A percentile compares a stretch with the other conserved stretches of the same genome.
phyloP scores from a whole-genome alignment of 164 flowering plant genomes.

The Protea cynaroides region DNA sequence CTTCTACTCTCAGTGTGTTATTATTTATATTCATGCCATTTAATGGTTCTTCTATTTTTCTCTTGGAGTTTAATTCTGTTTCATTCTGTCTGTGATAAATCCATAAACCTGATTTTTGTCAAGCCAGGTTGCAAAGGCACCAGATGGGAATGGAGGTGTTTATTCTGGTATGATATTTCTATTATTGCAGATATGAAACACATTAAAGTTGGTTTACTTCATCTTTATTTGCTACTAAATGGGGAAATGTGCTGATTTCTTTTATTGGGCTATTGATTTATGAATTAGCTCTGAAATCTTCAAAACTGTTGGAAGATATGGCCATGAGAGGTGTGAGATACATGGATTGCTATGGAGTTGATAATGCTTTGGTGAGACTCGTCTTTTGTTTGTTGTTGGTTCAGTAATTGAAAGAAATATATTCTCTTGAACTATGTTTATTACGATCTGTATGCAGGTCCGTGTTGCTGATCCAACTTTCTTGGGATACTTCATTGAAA shows the following conservation, averaged over 20 bases:
- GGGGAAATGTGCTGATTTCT: not conserved
- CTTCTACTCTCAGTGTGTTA: too few relatives aligned
- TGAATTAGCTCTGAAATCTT: conserved; percentile 66
- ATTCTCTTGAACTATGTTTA: conserved; percentile 7
- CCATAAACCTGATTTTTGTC: conserved; percentile 6
- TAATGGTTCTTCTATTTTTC: too few relatives aligned
- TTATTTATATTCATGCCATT: too few relatives aligned
- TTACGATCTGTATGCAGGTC: conserved; percentile 48
- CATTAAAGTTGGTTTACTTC: not conserved
- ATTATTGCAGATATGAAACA: not conserved
- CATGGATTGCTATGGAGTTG: conserved; percentile 94
- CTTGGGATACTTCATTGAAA: conserved; percentile 92
- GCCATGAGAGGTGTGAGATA: conserved; percentile 74
- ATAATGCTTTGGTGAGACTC: conserved; percentile 79
- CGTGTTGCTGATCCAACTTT: conserved; percentile 97
- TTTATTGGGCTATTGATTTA: not conserved
- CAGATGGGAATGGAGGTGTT: conserved; percentile 99
- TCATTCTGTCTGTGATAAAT: too few relatives aligned
- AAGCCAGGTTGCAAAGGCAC: conserved; percentile 89
- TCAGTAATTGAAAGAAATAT: not conserved
- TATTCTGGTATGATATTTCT: conserved; percentile 55
- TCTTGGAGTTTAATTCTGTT: too few relatives aligned
- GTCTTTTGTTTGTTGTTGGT: not conserved
- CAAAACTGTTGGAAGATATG: conserved; percentile 91
- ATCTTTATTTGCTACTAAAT: not conserved